Evolutionary conservation across 169 alveolate species (phyloP).

Genomic region (Theileria annulata): DNA sequence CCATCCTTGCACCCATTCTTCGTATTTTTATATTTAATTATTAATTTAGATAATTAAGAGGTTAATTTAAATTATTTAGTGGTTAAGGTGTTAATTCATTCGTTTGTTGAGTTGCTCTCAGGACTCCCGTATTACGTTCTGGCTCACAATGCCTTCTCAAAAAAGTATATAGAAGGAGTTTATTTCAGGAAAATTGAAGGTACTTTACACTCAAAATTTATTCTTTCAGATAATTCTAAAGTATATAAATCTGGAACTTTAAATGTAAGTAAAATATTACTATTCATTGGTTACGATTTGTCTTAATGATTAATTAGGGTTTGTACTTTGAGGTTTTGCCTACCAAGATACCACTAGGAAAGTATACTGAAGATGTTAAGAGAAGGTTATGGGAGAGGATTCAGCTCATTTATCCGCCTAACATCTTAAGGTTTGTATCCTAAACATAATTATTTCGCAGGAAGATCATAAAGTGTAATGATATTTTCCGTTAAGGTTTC

Average conservation of each 20-base stretch:
- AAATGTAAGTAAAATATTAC: neutral
- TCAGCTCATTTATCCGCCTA: neutral
- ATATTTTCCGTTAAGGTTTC: neutral
- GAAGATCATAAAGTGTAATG: slow-evolving; percentile 1
- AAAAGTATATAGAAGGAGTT: neutral
- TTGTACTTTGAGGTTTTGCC: slow-evolving; percentile 7
- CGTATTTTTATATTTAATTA: neutral
- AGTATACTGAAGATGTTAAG: neutral
- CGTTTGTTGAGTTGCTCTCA: neutral
- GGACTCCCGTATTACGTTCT: slow-evolving; percentile 14
- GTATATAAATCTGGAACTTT: neutral
- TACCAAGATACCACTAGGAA: neutral
- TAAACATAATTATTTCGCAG: neutral
- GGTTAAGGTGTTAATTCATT: neutral
- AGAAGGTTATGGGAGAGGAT: neutral
- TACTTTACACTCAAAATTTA: neutral
- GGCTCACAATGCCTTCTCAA: neutral
- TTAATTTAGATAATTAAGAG: neutral
- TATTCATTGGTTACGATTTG: too few species aligned
- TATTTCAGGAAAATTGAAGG: neutral
- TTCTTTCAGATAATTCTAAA: neutral
- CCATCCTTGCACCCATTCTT: slow-evolving; percentile 36
- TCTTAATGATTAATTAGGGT: neutral
- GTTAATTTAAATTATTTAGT: neutral
- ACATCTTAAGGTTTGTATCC: neutral